Conservation (phyloP, 345 rosid genomes). For the Eucalyptus sideroxylon region DNA sequence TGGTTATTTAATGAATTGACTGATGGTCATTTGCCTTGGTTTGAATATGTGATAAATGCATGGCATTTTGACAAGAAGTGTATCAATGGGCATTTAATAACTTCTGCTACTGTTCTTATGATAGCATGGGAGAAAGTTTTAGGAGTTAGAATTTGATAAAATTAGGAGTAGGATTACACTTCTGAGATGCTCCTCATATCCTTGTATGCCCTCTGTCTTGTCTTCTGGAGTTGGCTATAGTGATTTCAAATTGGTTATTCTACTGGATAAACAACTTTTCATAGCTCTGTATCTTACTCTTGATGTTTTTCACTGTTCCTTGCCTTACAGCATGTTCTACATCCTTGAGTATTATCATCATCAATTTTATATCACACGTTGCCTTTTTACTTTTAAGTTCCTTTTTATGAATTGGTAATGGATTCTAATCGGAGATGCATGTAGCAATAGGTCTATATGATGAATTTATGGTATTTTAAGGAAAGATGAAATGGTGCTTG, state of each 20-base stretch:
- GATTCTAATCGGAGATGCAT: not conserved
- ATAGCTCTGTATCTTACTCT: not conserved
- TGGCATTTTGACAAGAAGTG: not conserved
- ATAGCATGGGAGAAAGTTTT: not conserved
- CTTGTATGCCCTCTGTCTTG: not conserved
- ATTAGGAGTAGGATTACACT: not conserved
- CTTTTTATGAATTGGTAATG: not conserved
- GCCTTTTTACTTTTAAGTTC: not conserved
- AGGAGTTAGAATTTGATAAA: not conserved
- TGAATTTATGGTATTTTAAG: not conserved
- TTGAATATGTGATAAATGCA: not conserved
- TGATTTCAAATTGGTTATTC: not conserved
- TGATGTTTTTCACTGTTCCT: not conserved
- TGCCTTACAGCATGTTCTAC: not conserved
- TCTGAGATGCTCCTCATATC: not conserved
- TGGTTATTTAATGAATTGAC: not conserved
- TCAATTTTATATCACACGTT: not conserved
- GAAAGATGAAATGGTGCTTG: not conserved
- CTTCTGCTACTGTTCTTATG: not conserved
- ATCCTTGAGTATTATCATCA: not conserved
- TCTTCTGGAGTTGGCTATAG: not conserved
- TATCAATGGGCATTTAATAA: not conserved
- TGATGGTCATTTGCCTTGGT: not conserved
- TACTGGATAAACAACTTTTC: not conserved
- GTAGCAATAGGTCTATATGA: not conserved